phyloP scores from a whole-genome alignment of 2,329 filamentous ascomycete genomes.

The Rasamsonia emersonii region DNA sequence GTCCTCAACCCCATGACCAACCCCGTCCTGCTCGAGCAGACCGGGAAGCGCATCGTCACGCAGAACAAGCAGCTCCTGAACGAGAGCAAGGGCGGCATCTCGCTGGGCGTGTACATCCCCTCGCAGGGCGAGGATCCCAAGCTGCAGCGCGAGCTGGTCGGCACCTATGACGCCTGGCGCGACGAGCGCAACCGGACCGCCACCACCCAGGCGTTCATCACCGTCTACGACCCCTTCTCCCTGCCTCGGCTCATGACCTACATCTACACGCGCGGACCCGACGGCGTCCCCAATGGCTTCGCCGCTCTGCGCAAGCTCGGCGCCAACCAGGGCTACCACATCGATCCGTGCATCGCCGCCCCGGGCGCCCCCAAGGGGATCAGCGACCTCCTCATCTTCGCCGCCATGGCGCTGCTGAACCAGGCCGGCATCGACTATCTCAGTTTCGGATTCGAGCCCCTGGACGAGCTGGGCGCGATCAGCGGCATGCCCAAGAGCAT shows the following conservation, averaged over 20 bases:
- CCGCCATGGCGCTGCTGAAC: slow-evolving; percentile 30
- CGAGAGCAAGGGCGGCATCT: slow-evolving; percentile 23
- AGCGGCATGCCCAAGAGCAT: slow-evolving; percentile 21
- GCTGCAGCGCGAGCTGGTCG: slow-evolving; percentile 24
- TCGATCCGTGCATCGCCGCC: slow-evolving; percentile 33
- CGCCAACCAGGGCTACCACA: slow-evolving; percentile 29
- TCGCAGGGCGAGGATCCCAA: slow-evolving; percentile 18
- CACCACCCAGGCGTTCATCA: slow-evolving; percentile 31
- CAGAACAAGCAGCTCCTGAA: slow-evolving; percentile 31
- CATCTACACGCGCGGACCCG: slow-evolving; percentile 26
- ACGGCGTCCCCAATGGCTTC: slow-evolving; percentile 27
- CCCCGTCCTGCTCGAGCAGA: slow-evolving; percentile 25
- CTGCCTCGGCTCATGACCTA: slow-evolving; percentile 33
- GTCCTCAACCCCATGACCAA: slow-evolving; percentile 35
- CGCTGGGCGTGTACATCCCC: slow-evolving; percentile 28
- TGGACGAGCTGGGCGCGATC: slow-evolving; percentile 22
- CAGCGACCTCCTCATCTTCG: slow-evolving; percentile 30
- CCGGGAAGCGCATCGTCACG: slow-evolving; percentile 29
- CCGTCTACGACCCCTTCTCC: slow-evolving; percentile 33
- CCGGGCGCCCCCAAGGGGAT: slow-evolving; percentile 28
- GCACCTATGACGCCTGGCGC: slow-evolving; percentile 33
- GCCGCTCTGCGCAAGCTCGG: slow-evolving; percentile 31
- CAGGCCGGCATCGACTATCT: slow-evolving; percentile 25
- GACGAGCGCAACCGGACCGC: slow-evolving; percentile 22
- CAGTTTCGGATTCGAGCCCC: slow-evolving; percentile 32